phyloP scores from a whole-genome alignment of 768 basidiomycete species.

The Podaxis rugospora region DNA sequence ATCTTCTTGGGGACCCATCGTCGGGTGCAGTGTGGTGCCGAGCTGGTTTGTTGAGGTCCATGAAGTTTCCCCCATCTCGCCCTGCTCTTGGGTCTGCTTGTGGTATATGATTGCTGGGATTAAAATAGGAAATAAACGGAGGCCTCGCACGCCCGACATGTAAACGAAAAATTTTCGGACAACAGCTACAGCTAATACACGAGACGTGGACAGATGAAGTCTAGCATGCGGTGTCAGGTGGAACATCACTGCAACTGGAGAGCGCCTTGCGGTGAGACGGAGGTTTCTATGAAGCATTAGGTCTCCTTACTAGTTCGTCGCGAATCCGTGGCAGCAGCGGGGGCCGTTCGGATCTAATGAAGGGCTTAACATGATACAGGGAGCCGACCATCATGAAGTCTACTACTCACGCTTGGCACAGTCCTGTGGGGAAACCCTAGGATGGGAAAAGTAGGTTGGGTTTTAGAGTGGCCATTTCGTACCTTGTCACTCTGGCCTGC shows the following conservation, averaged over 20 bases:
- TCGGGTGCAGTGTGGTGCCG: background rate
- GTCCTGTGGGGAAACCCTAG: background rate
- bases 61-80: background rate
- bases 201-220: no score
- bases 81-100: background rate
- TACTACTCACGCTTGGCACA: background rate
- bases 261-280: background rate
- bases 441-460: background rate
- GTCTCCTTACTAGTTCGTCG: background rate
- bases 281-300: background rate
- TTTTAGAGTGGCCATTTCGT: background rate
- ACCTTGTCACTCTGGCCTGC: slow-evolving; percentile 1
- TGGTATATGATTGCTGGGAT: background rate
- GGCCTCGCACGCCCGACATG: no score
- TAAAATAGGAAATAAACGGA: background rate
- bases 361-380: background rate
- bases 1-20: no score
- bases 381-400: background rate
- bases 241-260: background rate
- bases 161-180: background rate
- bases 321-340: slow-evolving; percentile 8
- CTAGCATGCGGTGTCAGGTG: slow-evolving; percentile 2
- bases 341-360: background rate
- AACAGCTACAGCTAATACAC: background rate
- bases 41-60: background rate